Evolutionary conservation across 495 filamentous ascomycete genomes (phyloP).

Genomic region (Friedmanniomyces simplex): DNA sequence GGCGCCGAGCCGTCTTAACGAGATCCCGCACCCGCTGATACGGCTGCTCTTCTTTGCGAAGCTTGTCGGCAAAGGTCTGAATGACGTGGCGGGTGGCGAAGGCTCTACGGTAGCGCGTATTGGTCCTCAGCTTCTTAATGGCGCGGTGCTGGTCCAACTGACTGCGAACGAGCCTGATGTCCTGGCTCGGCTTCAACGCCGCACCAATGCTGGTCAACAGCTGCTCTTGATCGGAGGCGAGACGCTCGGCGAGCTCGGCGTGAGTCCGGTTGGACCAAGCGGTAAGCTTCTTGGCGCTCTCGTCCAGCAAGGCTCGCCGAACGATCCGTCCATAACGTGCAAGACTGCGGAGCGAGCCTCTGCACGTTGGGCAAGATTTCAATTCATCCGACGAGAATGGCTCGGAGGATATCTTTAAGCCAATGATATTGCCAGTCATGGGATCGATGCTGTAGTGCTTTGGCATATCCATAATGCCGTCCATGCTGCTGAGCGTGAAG

Average conservation of each 20-base stretch:
- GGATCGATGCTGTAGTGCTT: constrained; percentile 45
- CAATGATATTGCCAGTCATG: constrained; percentile 34
- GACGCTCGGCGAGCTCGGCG: constrained; percentile 37
- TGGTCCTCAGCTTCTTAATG: background rate
- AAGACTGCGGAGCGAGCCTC: constrained; percentile 50
- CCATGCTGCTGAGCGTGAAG: constrained; percentile 50
- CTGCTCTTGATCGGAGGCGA: constrained; percentile 28
- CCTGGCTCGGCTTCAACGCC: background rate
- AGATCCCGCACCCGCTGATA: constrained; percentile 46
- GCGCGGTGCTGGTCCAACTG: background rate
- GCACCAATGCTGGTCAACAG: constrained; percentile 19
- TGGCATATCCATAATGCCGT: constrained; percentile 53
- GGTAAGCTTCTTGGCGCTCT: constrained; percentile 52
- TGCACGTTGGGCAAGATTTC: constrained; percentile 54
- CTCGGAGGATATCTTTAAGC: constrained; percentile 33
- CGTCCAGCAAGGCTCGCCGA: constrained; percentile 52
- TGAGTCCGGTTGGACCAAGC: constrained; percentile 40
- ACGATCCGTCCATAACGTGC: constrained; percentile 58
- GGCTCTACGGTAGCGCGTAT: constrained; percentile 32
- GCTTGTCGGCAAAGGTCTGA: constrained; percentile 34
- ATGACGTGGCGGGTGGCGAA: constrained; percentile 35
- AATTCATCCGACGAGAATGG: constrained; percentile 46
- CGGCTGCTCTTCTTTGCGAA: constrained; percentile 49
- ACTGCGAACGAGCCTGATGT: constrained; percentile 22
- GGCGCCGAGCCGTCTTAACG: constrained; percentile 40